A percentile compares a stretch with the other conserved stretches of the same genome.
These are phyloP conservation scores for Diplodia sapinea DNA, from an alignment of 2,329 filamentous ascomycete genomes.

Conservation along the genomic window DNA sequence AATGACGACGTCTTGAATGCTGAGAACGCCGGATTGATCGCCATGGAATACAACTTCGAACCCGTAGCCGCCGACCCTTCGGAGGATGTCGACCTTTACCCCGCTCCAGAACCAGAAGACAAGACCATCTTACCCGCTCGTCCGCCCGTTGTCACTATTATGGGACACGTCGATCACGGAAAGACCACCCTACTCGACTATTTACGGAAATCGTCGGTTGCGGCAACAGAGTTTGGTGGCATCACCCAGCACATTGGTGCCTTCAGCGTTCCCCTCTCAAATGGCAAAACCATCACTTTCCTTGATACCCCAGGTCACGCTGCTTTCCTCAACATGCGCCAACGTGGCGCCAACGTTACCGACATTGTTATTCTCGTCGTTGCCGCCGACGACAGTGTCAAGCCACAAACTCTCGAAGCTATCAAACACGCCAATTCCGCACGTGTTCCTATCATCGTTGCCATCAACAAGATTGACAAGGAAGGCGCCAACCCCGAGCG, in stretches of 20 bases:
- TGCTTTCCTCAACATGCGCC: constrained; percentile 93
- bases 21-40: constrained; percentile 87
- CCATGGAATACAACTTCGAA: constrained; percentile 91
- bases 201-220: constrained; percentile 89
- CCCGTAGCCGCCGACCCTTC: constrained; percentile 71
- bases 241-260: constrained; percentile 99
- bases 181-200: constrained; percentile 97
- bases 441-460: constrained; percentile 93
- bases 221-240: constrained; percentile 88
- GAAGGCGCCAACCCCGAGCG: constrained; percentile 77
- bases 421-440: constrained; percentile 89
- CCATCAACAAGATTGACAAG: constrained; percentile 97
- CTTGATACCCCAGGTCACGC: constrained; percentile 96
- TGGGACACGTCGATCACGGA: constrained; percentile 98
- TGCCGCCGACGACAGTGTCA: constrained; percentile 95
- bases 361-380: constrained; percentile 97
- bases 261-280: constrained; percentile 84
- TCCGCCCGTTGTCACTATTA: constrained; percentile 96
- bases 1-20: constrained; percentile 86
- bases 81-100: constrained; percentile 73
- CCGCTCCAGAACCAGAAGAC: constrained; percentile 66
- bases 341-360: constrained; percentile 92
- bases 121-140: constrained; percentile 70
- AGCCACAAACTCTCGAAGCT: constrained; percentile 94
- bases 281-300: constrained; percentile 91